Evolutionary conservation across 2,329 filamentous ascomycete species (phyloP), one percentile per base, ranked within the genome.

Genomic region (Fusarium sublunatum): DNA sequence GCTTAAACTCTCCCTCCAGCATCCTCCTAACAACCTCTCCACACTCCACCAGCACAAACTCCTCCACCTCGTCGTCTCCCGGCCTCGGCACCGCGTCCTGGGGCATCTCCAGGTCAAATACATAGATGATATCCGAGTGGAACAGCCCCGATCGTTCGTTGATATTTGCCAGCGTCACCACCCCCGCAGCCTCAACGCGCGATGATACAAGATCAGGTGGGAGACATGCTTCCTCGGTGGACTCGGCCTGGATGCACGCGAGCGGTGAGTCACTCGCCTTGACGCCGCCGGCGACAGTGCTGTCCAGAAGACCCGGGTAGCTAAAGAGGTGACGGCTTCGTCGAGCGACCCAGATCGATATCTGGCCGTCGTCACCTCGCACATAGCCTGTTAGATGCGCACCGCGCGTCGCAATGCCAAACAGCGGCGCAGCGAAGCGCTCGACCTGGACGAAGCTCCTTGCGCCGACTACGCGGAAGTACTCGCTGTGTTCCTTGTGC

Each of bases 251-350:
- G 56, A 93, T 80, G 70, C 88, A 90, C 53, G 88, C 86, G 29
- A 87, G 86, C 0, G 89, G 88, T 3, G 76, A 79, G 72, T 93
- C 86, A 2, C 84, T 84, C 0, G 88, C 85, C 51, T 88, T 85
- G 68, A 93, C 86, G 0, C 91, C 91, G 4, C 91, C 91, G 0
- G 91, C 91, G 12, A 93, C 91, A 7, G 90, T 90, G 70, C 92
- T 94, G 72, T 95, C 91, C 52, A 93, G 80, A 82, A 91, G 87
- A 4, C 86, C 85, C 0, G 88, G 88, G 68, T 91, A 93, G 0
- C 90, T 93, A 73, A 88, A 85, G 70, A 93, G 89, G 9, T 81
- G 83, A 44, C 76, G 79, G 42, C 88, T 85, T 13, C 91, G 81
- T 24, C 88, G 79, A 1, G 91, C 89, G 2, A 91, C 83, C 91